Evolutionary conservation across 2,329 filamentous ascomycete species (phyloP), one percentile per base, ranked within the genome.

Genomic region (Xylaria sp.): DNA sequence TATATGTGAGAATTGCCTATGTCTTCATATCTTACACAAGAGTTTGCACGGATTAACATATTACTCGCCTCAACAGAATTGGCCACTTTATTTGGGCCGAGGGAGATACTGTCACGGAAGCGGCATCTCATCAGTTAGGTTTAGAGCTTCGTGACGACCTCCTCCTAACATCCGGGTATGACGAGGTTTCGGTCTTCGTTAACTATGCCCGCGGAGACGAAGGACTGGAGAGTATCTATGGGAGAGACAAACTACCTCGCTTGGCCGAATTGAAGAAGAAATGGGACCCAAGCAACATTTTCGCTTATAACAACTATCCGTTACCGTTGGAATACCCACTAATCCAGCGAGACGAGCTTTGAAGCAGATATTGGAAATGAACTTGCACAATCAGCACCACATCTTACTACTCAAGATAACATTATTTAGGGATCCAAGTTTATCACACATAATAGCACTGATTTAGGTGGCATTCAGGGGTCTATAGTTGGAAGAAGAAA

Each of bases 211-310:
- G 21, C 2, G 66, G 66, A 5, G 66, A 68, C 25, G 66, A 68
- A 58, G 9, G 13, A 6, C 9, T 68, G 6, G 66, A 68, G 57
- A 5, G 21, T 1, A 47, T 57, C 5, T 68, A 51, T 42, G 63
- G 69, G 6, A 23, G 35, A 42, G 23, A 67, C 1, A 69, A 72
- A 16, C 44, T 72, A 13, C 63, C 51, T 2, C 55, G 63, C 10
- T 37, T 71, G 1, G 57, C 29, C 10, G 25, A 55, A 25, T 25
- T 72, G 47, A 72, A 72, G 64, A 69, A 66, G 57, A 57, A 51
- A 16, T 72, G 69, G 69, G 71, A 72, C 27, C 69, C 71, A 8
- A 44, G 55, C 5, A 66, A 63, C n/a, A 23, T 65, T 6, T 71
- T 71, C 27, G 48, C n/a, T 29, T 27, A 54, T 29, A 48, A 47